Evolutionary conservation across 2,329 filamentous ascomycete species (phyloP).

Genomic region (Cryphonectria carpinicola): DNA sequence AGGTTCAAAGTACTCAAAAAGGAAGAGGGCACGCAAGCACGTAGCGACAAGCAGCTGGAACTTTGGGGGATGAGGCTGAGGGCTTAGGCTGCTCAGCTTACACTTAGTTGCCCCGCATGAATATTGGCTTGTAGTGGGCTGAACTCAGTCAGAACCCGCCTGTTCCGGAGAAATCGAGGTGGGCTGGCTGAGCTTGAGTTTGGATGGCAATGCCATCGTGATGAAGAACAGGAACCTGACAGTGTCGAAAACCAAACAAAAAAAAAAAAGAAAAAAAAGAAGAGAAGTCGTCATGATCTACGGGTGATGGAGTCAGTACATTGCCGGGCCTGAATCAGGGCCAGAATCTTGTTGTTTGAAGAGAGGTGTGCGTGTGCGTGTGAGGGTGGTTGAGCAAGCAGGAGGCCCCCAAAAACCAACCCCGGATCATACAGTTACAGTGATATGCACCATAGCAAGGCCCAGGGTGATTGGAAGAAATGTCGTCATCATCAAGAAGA

Average conservation of each 20-base stretch:
- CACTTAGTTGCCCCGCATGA: not conserved
- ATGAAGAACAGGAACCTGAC: not conserved
- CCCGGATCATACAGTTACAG: too few relatives aligned
- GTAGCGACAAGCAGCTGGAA: not conserved
- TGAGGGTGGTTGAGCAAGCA: too few relatives aligned
- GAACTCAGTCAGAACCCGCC: not conserved
- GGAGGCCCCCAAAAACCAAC: too few relatives aligned
- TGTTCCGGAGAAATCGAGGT: not conserved
- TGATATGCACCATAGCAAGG: not conserved
- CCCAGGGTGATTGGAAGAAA: not conserved
- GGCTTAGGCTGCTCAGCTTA: constrained; percentile 3
- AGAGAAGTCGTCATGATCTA: not conserved
- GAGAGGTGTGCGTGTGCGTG: not conserved
- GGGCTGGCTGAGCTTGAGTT: not conserved
- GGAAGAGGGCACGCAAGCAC: not conserved
- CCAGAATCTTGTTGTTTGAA: not conserved
- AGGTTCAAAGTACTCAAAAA: too few relatives aligned
- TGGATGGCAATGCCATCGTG: not conserved
- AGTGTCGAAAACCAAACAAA: not conserved
- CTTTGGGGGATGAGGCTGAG: not conserved
- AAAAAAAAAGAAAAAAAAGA: too few relatives aligned
- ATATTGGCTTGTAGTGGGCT: not conserved
- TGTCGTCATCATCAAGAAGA: not conserved
- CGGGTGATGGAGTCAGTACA: not conserved
- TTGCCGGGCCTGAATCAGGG: not conserved